These are phyloP conservation scores for Pleurotus sapidus DNA, from an alignment of 768 basidiomycete genomes.

Conservation along the genomic window DNA sequence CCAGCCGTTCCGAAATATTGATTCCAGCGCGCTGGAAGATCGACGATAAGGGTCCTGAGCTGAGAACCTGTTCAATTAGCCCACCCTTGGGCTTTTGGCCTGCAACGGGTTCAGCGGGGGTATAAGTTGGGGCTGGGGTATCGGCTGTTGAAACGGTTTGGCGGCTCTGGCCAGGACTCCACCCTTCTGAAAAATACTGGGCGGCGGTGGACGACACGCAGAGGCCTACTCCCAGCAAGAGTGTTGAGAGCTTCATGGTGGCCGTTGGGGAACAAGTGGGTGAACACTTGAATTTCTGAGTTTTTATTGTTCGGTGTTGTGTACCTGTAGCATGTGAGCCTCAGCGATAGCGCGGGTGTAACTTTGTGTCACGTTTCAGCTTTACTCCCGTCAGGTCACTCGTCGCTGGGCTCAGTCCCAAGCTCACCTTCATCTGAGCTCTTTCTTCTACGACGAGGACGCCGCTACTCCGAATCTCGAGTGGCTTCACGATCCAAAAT, in stretches of 20 bases:
- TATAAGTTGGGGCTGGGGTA: constrained; percentile 13
- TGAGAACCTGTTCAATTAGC: constrained; percentile 38
- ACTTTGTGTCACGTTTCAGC: neutral
- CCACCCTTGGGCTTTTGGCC: constrained; percentile 18
- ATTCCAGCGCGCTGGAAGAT: constrained; percentile 61
- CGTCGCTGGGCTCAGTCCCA: neutral
- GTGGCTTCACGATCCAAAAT: constrained; percentile 4
- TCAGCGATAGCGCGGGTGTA: neutral
- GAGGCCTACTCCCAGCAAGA: constrained; percentile 31
- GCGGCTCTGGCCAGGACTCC: constrained; percentile 63
- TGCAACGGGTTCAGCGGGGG: constrained; percentile 17
- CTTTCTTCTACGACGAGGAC: neutral
- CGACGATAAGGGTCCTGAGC: constrained; percentile 49
- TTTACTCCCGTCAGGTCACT: neutral
- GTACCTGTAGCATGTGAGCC: constrained; percentile 4
- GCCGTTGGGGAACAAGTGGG: constrained; percentile 17
- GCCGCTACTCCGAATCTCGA: neutral
- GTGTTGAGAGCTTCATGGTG: constrained; percentile 49
- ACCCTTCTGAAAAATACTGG: constrained; percentile 81
- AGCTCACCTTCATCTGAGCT: neutral
- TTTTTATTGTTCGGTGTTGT: neutral
- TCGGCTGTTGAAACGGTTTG: constrained; percentile 25
- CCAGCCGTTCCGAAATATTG: constrained; percentile 61
- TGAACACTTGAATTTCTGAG: neutral
- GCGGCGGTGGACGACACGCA: constrained; percentile 43